Evolutionary conservation across 805 yeast species (phyloP).

Genomic region (Grigorovia humatica): DNA sequence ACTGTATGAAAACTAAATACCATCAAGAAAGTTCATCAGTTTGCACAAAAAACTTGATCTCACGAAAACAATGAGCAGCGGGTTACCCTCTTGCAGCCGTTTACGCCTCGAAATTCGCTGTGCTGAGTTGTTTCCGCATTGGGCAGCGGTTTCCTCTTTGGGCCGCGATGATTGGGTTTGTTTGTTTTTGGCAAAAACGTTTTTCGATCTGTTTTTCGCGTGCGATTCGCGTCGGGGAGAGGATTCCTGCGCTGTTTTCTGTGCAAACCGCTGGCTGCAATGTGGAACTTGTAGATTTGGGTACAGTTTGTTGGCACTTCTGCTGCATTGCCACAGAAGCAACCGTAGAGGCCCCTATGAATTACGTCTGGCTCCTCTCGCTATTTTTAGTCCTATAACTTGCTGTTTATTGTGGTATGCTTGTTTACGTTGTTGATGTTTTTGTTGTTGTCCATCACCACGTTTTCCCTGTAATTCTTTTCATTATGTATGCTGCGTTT

Average conservation of each 20-base stretch:
- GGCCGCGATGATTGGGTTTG: background rate
- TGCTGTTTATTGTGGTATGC: background rate
- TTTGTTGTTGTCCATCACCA: background rate
- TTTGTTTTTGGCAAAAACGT: background rate
- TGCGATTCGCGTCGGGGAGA: background rate
- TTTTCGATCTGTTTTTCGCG: background rate
- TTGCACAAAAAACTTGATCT: background rate
- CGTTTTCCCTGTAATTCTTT: background rate
- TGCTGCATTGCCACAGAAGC: too few species aligned
- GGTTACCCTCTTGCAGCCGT: background rate
- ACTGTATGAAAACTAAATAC: background rate
- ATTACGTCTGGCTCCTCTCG: background rate
- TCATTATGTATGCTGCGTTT: background rate
- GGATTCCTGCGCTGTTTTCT: background rate
- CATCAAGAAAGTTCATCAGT: background rate
- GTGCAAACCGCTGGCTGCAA: too few species aligned
- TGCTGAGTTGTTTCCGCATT: background rate
- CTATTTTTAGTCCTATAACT: too few species aligned
- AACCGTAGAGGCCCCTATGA: too few species aligned
- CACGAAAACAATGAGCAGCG: background rate
- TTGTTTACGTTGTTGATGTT: too few species aligned
- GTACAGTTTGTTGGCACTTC: too few species aligned
- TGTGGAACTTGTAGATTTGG: too few species aligned
- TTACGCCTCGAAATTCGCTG: background rate
- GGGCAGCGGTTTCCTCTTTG: background rate